These are phyloP conservation scores for Scedosporium boydii DNA, from an alignment of 2,329 filamentous ascomycete species.

Conservation along the genomic window DNA sequence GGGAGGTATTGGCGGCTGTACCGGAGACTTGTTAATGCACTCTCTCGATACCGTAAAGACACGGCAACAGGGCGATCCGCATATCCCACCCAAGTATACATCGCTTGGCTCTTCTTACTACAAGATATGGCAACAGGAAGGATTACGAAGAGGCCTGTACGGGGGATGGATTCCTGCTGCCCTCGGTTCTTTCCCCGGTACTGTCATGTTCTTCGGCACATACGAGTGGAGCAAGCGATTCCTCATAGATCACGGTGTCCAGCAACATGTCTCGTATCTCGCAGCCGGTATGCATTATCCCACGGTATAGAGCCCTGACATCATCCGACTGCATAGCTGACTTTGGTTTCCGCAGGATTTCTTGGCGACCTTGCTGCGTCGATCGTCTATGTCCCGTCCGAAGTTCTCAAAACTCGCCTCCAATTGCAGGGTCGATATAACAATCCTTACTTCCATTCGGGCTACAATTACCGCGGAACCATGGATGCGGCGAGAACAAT, in stretches of 20 bases:
- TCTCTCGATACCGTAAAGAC: slow-evolving; percentile 98
- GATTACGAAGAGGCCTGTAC: slow-evolving; percentile 76
- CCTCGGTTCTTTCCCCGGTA: slow-evolving; percentile 85
- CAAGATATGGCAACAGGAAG: slow-evolving; percentile 89
- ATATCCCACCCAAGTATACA: slow-evolving; percentile 85
- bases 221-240: slow-evolving; percentile 92
- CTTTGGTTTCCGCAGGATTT: slow-evolving; percentile 52
- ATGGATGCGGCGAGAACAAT: slow-evolving; percentile 81
- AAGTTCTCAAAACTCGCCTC: slow-evolving; percentile 93
- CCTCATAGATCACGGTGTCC: slow-evolving; percentile 76
- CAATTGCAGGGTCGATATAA: slow-evolving; percentile 93
- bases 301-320: background rate
- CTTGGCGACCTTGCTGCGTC: slow-evolving; percentile 87
- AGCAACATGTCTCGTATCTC: slow-evolving; percentile 77
- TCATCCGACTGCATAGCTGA: background rate
- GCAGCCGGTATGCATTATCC: slow-evolving; percentile 54
- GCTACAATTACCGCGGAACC: slow-evolving; percentile 91
- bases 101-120: slow-evolving; percentile 84
- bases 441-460: slow-evolving; percentile 86
- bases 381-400: slow-evolving; percentile 89
- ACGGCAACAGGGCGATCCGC: slow-evolving; percentile 89
- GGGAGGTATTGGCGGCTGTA: slow-evolving; percentile 84
- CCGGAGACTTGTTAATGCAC: slow-evolving; percentile 97
- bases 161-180: slow-evolving; percentile 89
- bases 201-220: slow-evolving; percentile 87